Percentiles rank a stretch among this genome's conserved stretches.
phyloP scores from a whole-genome alignment of 2,329 filamentous ascomycete species.

The Neocucurbitaria cava region DNA sequence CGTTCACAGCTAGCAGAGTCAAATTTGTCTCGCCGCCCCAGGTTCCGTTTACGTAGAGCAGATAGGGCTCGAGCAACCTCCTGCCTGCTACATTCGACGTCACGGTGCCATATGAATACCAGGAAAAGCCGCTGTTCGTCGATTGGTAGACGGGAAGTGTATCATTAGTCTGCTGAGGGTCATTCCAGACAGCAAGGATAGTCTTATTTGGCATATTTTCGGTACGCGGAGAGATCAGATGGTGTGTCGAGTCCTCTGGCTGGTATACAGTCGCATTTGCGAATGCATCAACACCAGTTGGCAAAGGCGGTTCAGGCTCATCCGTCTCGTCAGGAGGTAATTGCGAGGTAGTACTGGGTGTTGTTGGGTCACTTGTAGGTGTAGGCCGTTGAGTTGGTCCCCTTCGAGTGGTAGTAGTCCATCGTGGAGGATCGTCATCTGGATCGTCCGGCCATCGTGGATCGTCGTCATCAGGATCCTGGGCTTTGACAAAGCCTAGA shows the following conservation, averaged over 20 bases:
- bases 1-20: slow-evolving; percentile 23
- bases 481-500: slow-evolving; percentile 2
- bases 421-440: slow-evolving; percentile 1
- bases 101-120: slow-evolving; percentile 22
- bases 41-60: slow-evolving; percentile 22
- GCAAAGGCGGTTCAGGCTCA: slow-evolving; percentile 8
- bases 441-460: slow-evolving; percentile 4
- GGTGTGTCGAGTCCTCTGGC: slow-evolving; percentile 10
- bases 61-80: slow-evolving; percentile 21
- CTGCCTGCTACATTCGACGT: slow-evolving; percentile 13
- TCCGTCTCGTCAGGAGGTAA: slow-evolving; percentile 7
- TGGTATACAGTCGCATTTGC: slow-evolving; percentile 31
- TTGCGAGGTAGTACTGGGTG: neutral
- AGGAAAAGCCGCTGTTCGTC: slow-evolving; percentile 28
- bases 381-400: neutral
- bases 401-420: neutral
- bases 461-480: slow-evolving; percentile 9
- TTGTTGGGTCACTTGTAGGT: neutral
- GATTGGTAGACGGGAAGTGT: slow-evolving; percentile 21
- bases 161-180: slow-evolving; percentile 7
- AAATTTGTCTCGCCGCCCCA: slow-evolving; percentile 15
- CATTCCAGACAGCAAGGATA: slow-evolving; percentile 25
- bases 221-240: slow-evolving; percentile 22
- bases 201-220: slow-evolving; percentile 26
- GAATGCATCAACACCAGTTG: slow-evolving; percentile 24